phyloP scores from a whole-genome alignment of 257 asterid species.

The Nicotiana tomentosiformis region DNA sequence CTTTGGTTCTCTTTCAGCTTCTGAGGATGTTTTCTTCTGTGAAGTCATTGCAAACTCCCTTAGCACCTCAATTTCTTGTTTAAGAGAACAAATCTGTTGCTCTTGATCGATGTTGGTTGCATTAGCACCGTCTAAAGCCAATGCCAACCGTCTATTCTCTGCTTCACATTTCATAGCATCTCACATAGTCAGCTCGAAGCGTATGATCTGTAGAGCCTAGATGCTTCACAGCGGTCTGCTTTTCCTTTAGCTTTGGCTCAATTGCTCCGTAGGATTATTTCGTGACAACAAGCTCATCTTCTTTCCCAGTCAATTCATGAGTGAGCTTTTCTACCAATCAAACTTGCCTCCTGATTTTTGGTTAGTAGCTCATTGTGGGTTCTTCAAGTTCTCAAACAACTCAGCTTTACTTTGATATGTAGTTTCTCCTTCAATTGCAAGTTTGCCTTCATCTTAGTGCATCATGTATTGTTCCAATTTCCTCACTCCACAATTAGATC shows the following conservation, averaged over 20 bases:
- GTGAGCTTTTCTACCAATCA: constrained; percentile 42
- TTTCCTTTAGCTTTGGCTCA: constrained; percentile 41
- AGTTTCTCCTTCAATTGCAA: constrained; percentile 48
- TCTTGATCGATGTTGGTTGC: background rate
- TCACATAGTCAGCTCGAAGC: constrained; percentile 48
- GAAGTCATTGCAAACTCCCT: background rate
- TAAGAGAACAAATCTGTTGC: background rate
- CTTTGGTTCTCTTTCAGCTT: constrained; percentile 23
- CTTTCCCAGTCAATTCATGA: constrained; percentile 14
- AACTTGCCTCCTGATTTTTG: constrained; percentile 50
- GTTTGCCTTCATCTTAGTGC: constrained; percentile 62
- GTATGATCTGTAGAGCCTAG: constrained; percentile 41
- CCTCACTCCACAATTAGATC: constrained; percentile 7
- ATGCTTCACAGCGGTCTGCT: constrained; percentile 49
- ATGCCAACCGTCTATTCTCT: constrained; percentile 40
- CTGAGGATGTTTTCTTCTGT: constrained; percentile 2
- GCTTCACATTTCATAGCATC: constrained; percentile 34
- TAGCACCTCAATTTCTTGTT: background rate
- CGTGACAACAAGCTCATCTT: constrained; percentile 33
- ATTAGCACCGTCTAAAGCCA: constrained; percentile 17
- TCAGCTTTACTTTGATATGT: constrained; percentile 32
- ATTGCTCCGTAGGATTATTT: constrained; percentile 35
- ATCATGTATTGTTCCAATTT: constrained; percentile 48
- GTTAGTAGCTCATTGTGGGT: constrained; percentile 47
- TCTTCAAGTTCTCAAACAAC: constrained; percentile 51